Evolutionary conservation across 1,139 yeast genomes (phyloP), one percentile per base, ranked within the genome.

Genomic region (Suhomyces yuchorum): DNA sequence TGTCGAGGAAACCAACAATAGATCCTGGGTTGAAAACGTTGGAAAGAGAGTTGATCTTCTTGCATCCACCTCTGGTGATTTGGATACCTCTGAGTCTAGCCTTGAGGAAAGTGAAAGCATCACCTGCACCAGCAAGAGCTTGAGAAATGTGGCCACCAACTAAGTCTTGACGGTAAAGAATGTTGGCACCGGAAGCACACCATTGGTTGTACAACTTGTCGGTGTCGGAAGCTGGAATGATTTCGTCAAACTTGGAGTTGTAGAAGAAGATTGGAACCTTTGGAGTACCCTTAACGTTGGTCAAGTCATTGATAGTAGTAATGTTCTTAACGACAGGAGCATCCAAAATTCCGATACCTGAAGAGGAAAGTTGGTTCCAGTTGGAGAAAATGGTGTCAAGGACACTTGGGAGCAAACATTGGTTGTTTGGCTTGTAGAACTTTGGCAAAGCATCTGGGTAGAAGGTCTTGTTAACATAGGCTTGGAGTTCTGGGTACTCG

Each of bases 201-300:
- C 57, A 60, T 28, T 51, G 49, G 18, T 53, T 41, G 40, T 53
- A 58, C 11, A 48, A 53, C 15, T 48, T 32, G 12, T 51, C 44
- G 4, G 59, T 40, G 18, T 50, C 56, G 2, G 19, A 35, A 20
- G 52, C 52, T 3, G 64, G 63, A 9, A 59, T 56, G 26, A 64
- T 56, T 8, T 54, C 53, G 51, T 71, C 76, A 4, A 59, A 44
- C 23, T 51, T 43, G 2, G 72, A 72, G 46, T 71, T 75, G 56
- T 62, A 70, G 7, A 70, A 56, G 44, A 70, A 70, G 2, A 71
- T 42, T 1, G 75, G 76, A 12, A 69, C 60, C 33, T 63, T 51
- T 2, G 76, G 76, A 15, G 39, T 22, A 12, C 44, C 51, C 12
- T 33, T 18, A 12, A 42, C 18, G 12, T 42, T 37, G 11, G 32